Percentiles rank a stretch among this genome's conserved stretches.
Evolutionary conservation across 1,139 yeast genomes (phyloP).

Genomic region (Tardiomyces depauwii): DNA sequence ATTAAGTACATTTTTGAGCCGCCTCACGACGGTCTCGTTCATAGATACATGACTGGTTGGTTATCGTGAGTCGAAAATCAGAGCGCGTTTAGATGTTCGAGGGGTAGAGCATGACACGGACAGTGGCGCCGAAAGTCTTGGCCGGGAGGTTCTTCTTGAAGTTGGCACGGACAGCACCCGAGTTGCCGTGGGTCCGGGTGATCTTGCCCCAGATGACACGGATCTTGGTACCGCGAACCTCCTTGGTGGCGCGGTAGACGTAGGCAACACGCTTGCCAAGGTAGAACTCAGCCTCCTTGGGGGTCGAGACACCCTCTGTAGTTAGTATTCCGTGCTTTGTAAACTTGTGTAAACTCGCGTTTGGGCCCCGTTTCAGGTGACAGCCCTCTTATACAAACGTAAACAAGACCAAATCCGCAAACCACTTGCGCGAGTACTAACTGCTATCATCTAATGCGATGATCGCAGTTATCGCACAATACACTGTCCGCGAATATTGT

Average conservation of each 20-base stretch:
- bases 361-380: too few species aligned
- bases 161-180: slow-evolving; percentile 97
- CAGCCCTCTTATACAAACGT: too few species aligned
- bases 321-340: slow-evolving; percentile 1
- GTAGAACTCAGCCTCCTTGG: slow-evolving; percentile 97
- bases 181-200: slow-evolving; percentile 98
- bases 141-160: slow-evolving; percentile 99
- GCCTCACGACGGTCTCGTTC: too few species aligned
- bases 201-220: slow-evolving; percentile 97
- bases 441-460: too few species aligned
- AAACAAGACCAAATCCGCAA: too few species aligned
- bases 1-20: too few species aligned
- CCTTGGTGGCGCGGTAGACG: slow-evolving; percentile 98
- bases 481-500: too few species aligned
- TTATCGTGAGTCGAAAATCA: background rate
- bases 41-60: too few species aligned
- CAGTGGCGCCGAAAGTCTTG: slow-evolving; percentile 99
- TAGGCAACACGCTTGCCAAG: slow-evolving; percentile 98
- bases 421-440: too few species aligned
- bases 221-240: slow-evolving; percentile 96
- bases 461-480: too few species aligned
- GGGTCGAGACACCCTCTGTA: slow-evolving; percentile 68
- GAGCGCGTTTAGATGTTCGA: slow-evolving; percentile 75
- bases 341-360: too few species aligned
- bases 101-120: slow-evolving; percentile 99